These are phyloP conservation scores for Usnea hakonensis DNA, from an alignment of 495 filamentous ascomycete genomes.

Conservation along the genomic window DNA sequence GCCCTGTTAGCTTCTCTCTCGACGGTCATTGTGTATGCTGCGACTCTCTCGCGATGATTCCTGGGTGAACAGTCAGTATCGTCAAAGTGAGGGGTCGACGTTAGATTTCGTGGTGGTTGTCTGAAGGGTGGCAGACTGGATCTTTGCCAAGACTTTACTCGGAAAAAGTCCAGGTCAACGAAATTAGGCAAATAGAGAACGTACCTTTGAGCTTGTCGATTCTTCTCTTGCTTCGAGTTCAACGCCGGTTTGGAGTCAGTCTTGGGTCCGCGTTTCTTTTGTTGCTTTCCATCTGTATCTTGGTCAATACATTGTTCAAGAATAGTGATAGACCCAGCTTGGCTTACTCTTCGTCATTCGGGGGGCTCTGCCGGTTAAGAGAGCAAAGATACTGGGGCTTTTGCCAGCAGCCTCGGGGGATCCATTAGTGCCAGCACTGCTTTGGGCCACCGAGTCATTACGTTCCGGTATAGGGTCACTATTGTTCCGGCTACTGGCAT, in stretches of 20 bases:
- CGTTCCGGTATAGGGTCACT: background rate
- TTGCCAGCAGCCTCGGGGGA: background rate
- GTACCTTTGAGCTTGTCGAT: constrained; percentile 92
- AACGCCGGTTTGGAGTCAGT: constrained; percentile 92
- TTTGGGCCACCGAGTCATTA: background rate
- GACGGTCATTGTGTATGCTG: constrained; percentile 57
- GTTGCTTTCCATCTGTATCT: constrained; percentile 6
- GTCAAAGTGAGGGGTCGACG: background rate
- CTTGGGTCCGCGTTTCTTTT: constrained; percentile 88
- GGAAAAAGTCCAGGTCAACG: background rate
- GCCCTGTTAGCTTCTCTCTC: constrained; percentile 35
- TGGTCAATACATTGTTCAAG: background rate
- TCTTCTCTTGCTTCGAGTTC: constrained; percentile 89
- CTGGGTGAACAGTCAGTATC: constrained; percentile 32
- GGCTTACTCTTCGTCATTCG: background rate
- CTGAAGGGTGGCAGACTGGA: background rate
- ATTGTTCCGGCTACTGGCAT: background rate
- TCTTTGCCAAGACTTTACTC: background rate
- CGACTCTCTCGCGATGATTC: constrained; percentile 94
- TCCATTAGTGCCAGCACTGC: background rate
- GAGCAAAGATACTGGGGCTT: background rate
- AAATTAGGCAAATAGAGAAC: constrained; percentile 5
- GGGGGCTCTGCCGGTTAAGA: background rate
- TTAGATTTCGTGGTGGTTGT: background rate
- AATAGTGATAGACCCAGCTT: background rate